Percentiles rank a stretch among this genome's conserved stretches.
phyloP scores from a whole-genome alignment of 129 eudicot species.

The Sambucus nigra region DNA sequence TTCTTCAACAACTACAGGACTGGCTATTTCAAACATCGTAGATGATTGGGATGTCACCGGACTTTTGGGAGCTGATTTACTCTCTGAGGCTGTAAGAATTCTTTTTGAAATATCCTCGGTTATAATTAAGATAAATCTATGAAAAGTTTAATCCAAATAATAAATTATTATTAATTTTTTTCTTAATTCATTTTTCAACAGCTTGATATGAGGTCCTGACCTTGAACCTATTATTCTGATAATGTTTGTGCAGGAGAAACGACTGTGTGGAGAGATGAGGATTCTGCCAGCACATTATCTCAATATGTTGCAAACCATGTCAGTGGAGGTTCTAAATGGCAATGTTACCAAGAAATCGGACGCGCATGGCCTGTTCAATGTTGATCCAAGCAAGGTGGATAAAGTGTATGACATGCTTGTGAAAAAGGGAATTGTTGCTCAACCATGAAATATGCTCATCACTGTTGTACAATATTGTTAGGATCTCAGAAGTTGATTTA shows the following conservation, averaged over 20 bases:
- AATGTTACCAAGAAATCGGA: constrained; percentile 58
- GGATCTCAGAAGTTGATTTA: not conserved
- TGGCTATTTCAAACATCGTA: constrained; percentile 19
- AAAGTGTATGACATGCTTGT: constrained; percentile 81
- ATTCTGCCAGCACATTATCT: constrained; percentile 83
- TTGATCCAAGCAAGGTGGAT: constrained; percentile 83
- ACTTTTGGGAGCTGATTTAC: constrained; percentile 72
- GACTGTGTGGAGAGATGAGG: constrained; percentile 67
- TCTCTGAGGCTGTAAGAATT: constrained; percentile 71
- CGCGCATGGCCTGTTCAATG: constrained; percentile 70
- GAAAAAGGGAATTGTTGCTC: constrained; percentile 65
- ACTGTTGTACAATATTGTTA: too few species aligned
- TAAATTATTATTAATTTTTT: too few species aligned
- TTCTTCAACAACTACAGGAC: constrained; percentile 27
- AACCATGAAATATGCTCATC: constrained; percentile 12
- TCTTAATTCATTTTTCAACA: not conserved
- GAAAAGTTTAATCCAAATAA: too few species aligned
- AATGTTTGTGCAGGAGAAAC: constrained; percentile 55
- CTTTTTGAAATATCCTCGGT: not conserved
- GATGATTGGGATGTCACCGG: constrained; percentile 82
- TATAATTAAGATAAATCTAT: not conserved
- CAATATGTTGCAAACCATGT: constrained; percentile 69
- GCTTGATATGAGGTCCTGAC: not conserved
- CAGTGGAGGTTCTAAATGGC: constrained; percentile 66
- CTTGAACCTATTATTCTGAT: not conserved